Percentiles rank a stretch among this genome's conserved stretches.
These are phyloP conservation scores for Pseudozyma pruni DNA, from an alignment of 1,284 basidiomycete species.

Conservation along the genomic window DNA sequence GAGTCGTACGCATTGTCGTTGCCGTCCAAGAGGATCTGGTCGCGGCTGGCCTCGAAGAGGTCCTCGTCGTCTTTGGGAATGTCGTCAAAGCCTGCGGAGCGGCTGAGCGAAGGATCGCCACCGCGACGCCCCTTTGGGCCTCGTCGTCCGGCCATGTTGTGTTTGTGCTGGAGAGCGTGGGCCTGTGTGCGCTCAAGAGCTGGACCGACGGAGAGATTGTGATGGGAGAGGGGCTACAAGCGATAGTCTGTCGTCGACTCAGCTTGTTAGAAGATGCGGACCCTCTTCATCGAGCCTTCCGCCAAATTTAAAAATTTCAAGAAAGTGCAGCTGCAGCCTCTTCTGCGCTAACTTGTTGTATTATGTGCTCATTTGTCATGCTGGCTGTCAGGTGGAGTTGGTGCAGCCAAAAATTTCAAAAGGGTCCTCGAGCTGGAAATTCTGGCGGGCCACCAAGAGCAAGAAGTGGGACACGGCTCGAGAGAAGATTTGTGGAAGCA, in stretches of 20 bases:
- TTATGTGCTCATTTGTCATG: slow-evolving; percentile 20
- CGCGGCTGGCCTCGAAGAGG: slow-evolving; percentile 70
- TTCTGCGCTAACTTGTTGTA: neutral
- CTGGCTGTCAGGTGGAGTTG: slow-evolving; percentile 21
- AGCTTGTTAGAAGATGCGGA: slow-evolving; percentile 8
- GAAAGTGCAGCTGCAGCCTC: slow-evolving; percentile 8
- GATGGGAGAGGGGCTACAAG: neutral
- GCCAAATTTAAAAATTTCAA: slow-evolving; percentile 15
- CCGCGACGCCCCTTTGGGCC: slow-evolving; percentile 16
- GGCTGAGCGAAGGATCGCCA: slow-evolving; percentile 27
- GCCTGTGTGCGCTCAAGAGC: neutral
- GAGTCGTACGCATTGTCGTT: slow-evolving; percentile 37
- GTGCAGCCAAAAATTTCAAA: neutral
- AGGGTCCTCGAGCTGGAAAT: neutral
- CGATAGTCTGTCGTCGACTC: slow-evolving; percentile 1
- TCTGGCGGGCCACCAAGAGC: neutral
- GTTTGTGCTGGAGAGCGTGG: neutral
- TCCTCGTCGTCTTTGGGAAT: slow-evolving; percentile 60
- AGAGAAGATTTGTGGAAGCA: too few relatives aligned
- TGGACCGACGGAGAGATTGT: too few relatives aligned
- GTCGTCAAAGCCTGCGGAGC: slow-evolving; percentile 49
- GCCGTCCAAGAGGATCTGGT: slow-evolving; percentile 78
- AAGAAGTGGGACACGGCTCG: too few relatives aligned
- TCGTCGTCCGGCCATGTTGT: slow-evolving; percentile 39
- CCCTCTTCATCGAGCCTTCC: neutral